These are phyloP conservation scores for Cruciata laevipes DNA, from an alignment of 257 asterid species.

Conservation along the genomic window DNA sequence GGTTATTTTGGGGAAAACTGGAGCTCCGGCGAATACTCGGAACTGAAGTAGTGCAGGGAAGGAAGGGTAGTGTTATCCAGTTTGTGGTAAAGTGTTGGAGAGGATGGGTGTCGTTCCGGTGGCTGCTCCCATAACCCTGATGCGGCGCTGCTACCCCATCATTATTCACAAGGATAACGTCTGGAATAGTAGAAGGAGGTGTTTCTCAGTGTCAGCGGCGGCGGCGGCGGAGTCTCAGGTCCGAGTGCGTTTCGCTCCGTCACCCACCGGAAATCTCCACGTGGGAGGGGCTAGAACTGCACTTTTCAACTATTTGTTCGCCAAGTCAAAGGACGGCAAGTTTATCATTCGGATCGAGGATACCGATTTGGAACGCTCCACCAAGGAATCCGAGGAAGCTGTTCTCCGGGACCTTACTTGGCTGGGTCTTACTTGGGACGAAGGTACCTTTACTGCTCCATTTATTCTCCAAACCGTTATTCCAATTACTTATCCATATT, in stretches of 20 bases:
- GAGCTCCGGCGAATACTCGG: no score
- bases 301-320: conserved; percentile 83
- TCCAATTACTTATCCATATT: no score
- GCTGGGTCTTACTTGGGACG: conserved; percentile 96
- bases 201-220: conserved; percentile 32
- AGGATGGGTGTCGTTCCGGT: neutral
- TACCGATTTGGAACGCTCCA: conserved; percentile 87
- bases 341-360: conserved; percentile 91
- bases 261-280: conserved; percentile 98
- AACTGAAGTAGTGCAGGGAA: no score
- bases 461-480: no score
- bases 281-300: conserved; percentile 99
- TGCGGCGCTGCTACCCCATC: neutral
- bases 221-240: conserved; percentile 21
- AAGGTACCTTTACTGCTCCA: conserved; percentile 39
- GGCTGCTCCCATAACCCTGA: neutral
- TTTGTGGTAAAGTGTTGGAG: neutral
- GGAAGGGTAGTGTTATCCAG: no score
- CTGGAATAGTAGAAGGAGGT: conserved; percentile 20
- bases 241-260: conserved; percentile 94
- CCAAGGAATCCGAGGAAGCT: conserved; percentile 92
- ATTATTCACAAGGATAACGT: neutral
- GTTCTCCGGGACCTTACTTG: conserved; percentile 87
- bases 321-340: conserved; percentile 84
- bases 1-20: no score